Conservation (phyloP, 345 rosid species). For the Combretum micranthum region DNA sequence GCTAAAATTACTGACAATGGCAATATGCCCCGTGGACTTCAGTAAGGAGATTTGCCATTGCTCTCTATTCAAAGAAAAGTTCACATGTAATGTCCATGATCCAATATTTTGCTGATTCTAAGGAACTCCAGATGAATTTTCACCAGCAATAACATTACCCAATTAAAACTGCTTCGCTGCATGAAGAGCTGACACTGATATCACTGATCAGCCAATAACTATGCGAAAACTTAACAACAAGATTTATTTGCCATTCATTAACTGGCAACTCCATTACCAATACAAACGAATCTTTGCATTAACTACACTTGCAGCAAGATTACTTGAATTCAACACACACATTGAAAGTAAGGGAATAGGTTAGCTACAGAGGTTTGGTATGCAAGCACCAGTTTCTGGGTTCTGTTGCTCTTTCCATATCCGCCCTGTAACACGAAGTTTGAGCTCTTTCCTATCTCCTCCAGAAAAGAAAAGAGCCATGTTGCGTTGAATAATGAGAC, state of each 20-base stretch:
- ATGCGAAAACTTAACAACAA: not conserved
- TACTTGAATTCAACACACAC: not conserved
- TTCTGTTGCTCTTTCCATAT: slow-evolving; percentile 97
- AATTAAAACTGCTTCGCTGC: too few relatives aligned
- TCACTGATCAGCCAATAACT: not conserved
- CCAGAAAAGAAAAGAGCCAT: slow-evolving; percentile 98
- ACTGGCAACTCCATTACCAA: slow-evolving; percentile 4
- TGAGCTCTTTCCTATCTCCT: slow-evolving; percentile 88
- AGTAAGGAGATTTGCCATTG: too few relatives aligned
- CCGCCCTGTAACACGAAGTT: slow-evolving; percentile 82
- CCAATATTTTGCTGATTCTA: too few relatives aligned
- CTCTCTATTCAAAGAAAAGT: too few relatives aligned
- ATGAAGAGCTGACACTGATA: not conserved
- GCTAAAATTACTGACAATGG: too few relatives aligned
- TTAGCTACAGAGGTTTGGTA: slow-evolving; percentile 79
- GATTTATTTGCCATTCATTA: not conserved
- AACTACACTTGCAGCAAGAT: slow-evolving; percentile 1
- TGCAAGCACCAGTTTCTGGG: slow-evolving; percentile 75
- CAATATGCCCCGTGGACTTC: too few relatives aligned
- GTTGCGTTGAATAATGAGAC: slow-evolving; percentile 78
- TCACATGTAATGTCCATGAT: too few relatives aligned
- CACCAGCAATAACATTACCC: too few relatives aligned
- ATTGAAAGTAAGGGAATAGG: not conserved
- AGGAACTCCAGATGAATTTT: too few relatives aligned
- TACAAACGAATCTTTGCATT: slow-evolving; percentile 4